Conservation (phyloP, 805 yeast species). For the Teunomyces tritomae region DNA sequence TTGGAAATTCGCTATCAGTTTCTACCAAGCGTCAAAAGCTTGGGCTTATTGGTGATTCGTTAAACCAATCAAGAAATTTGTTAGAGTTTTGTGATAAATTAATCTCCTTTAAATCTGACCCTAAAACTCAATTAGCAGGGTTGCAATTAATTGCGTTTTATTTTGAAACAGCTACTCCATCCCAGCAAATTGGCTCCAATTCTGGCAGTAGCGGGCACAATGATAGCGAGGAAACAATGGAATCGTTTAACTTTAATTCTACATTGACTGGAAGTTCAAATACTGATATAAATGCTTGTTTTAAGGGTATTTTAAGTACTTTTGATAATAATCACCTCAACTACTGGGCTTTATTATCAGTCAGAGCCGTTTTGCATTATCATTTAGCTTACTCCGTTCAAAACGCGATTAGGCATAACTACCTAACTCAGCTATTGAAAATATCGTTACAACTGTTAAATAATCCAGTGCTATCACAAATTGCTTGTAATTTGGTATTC, state of each 20-base stretch:
- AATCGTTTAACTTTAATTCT: background rate
- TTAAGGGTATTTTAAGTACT: slow-evolving; percentile 16
- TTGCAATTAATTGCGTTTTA: slow-evolving; percentile 26
- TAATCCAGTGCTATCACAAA: slow-evolving; percentile 17
- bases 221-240: background rate
- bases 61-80: slow-evolving; percentile 17
- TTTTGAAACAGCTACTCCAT: slow-evolving; percentile 10
- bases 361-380: slow-evolving; percentile 13
- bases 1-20: background rate
- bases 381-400: background rate
- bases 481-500: slow-evolving; percentile 33
- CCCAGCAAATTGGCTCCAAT: background rate
- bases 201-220: background rate
- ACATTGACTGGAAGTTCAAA: background rate
- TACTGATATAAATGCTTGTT: slow-evolving; percentile 9
- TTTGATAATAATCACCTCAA: slow-evolving; percentile 19
- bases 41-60: slow-evolving; percentile 16
- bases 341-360: slow-evolving; percentile 26
- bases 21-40: slow-evolving; percentile 27
- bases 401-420: background rate
- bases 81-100: slow-evolving; percentile 26
- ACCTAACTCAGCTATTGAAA: slow-evolving; percentile 26
- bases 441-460: slow-evolving; percentile 38
- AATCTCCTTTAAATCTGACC: slow-evolving; percentile 14
- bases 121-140: slow-evolving; percentile 15